These are phyloP conservation scores for Pseudogymnoascus sp. DNA, from an alignment of 2,329 filamentous ascomycete species.

Conservation along the genomic window DNA sequence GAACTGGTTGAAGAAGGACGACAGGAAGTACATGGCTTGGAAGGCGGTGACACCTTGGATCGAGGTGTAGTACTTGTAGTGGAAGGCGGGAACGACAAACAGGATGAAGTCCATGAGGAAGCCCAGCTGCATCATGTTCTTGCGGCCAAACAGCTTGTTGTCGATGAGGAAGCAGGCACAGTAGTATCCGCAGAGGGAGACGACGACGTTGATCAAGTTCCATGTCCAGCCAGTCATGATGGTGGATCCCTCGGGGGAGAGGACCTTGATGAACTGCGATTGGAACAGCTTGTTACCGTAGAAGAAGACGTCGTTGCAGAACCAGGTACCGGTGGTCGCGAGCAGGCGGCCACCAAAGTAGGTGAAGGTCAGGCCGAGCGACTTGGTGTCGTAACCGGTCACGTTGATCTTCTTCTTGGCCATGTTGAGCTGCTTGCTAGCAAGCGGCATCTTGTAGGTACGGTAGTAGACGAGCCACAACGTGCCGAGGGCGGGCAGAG, in stretches of 20 bases:
- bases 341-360: conserved; percentile 82
- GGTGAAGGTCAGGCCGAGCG: conserved; percentile 66
- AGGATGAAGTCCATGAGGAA: conserved; percentile 91
- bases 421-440: conserved; percentile 70
- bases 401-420: conserved; percentile 82
- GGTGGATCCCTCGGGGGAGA: conserved; percentile 54
- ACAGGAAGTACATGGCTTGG: conserved; percentile 97
- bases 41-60: conserved; percentile 70
- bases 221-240: conserved; percentile 86
- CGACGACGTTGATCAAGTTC: conserved; percentile 85
- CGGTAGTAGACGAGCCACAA: conserved; percentile 95
- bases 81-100: conserved; percentile 85
- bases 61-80: conserved; percentile 74
- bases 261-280: conserved; percentile 76
- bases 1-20: conserved; percentile 98
- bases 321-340: conserved; percentile 85
- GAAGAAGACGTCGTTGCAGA: conserved; percentile 96
- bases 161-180: conserved; percentile 81
- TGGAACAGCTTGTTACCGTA: conserved; percentile 99
- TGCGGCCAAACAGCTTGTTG: conserved; percentile 93
- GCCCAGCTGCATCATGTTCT: conserved; percentile 91
- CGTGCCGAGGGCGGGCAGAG: conserved; percentile 81
- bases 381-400: conserved; percentile 86
- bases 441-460: conserved; percentile 87
- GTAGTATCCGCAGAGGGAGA: conserved; percentile 85